These are phyloP conservation scores for Thyridium curvatum DNA, from an alignment of 2,329 filamentous ascomycete species.

Conservation along the genomic window DNA sequence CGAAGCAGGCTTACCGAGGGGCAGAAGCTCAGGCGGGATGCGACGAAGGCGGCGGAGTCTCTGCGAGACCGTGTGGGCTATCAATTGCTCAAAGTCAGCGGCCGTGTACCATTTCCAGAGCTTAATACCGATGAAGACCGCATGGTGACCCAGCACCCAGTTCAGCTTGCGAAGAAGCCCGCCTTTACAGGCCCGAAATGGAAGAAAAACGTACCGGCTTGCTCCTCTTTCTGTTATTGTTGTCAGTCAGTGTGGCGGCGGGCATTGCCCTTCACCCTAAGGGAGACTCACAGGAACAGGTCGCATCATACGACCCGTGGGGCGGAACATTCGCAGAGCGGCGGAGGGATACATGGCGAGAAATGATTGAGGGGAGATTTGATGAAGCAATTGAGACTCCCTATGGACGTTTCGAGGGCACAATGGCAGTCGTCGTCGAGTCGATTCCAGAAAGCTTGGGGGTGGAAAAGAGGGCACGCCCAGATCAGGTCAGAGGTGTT, in stretches of 20 bases:
- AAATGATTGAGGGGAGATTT: slow-evolving; percentile 21
- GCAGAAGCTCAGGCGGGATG: slow-evolving; percentile 89
- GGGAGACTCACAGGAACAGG: slow-evolving; percentile 63
- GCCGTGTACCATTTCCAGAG: background rate
- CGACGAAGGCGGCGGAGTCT: slow-evolving; percentile 83
- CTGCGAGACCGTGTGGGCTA: slow-evolving; percentile 96
- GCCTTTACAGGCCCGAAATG: background rate
- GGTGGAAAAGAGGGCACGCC: slow-evolving; percentile 4
- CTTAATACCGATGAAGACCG: too few species aligned
- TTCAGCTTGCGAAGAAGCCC: background rate
- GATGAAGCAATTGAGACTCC: slow-evolving; percentile 1
- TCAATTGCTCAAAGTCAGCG: slow-evolving; percentile 15
- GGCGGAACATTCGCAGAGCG: slow-evolving; percentile 61
- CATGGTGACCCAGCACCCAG: too few species aligned
- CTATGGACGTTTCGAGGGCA: too few species aligned
- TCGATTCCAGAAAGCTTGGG: slow-evolving; percentile 6
- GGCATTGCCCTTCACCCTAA: too few species aligned
- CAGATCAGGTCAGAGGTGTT: slow-evolving; percentile 6
- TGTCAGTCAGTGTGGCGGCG: slow-evolving; percentile 17
- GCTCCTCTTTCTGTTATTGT: slow-evolving; percentile 54
- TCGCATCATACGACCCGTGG: slow-evolving; percentile 59
- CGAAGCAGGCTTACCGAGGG: slow-evolving; percentile 66
- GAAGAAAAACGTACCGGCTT: slow-evolving; percentile 51
- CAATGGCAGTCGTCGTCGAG: too few species aligned
- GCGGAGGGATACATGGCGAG: slow-evolving; percentile 59